Base-by-base conservation (phyloP, 345 rosid species). In the Stellera chamaejasme region DNA sequence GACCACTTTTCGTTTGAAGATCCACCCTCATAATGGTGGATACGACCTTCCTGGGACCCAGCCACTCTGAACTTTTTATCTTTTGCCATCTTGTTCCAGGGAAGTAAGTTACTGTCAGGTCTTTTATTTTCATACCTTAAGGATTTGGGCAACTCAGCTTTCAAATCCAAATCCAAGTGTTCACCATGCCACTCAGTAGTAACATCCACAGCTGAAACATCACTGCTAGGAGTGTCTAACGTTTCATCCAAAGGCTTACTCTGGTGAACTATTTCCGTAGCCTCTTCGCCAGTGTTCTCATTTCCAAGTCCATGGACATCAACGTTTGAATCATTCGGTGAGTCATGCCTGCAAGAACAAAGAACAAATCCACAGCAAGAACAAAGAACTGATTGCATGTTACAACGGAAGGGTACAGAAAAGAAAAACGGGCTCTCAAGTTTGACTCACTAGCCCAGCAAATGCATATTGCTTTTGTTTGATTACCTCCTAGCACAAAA, bases 401-500 rank as follows among this genome's bases (percentile, higher is more conserved):
- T 19, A 1, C 23, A 19, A 19, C 23, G 23, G 23, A 19, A 19
- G 23, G 23, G 23, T 19, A 36, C 6, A 66, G n/a, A 26, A 32
- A 55, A 41, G 11, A 52, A 3, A 6, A 41, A 5, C 25, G 19
- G 27, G 16, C 9, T 10, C 27, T 15, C 10, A 25, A 44, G 48
- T 27, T 58, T 10, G 44, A 19, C 39, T 25, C 6, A 44, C 0
- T 51, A 32, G 14, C 10, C 50, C 64, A 54, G 41, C 45, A 52
- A n/a, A 25, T 11, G 13, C 27, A 23, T 41, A 11, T 45, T 6
- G 45, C n/a, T 45, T 59, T 45, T 6, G 45, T 16, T 45, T 59
- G 9, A 32, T 32, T 52, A 84, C 92, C 92, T 67, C 63, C 53
- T 66, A 55, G 75, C 61, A 16, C 58, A 61, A 61, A 77, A 75